These are phyloP conservation scores for Endotrypanum monterogeii DNA, from an alignment of 208 protist species.

Conservation along the genomic window DNA sequence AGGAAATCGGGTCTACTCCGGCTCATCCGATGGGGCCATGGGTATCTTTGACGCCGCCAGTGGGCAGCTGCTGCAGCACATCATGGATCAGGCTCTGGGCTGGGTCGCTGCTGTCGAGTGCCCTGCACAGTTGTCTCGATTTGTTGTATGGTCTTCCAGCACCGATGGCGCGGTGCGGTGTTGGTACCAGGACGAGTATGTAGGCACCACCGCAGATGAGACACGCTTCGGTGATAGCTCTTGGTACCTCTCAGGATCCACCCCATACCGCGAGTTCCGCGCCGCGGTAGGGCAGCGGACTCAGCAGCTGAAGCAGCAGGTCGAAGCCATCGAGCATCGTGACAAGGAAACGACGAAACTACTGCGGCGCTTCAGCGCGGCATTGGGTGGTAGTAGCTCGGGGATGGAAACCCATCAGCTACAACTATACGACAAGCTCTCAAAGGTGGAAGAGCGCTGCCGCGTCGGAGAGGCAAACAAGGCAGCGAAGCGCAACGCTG, in stretches of 20 bases:
- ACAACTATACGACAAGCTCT: slow-evolving; percentile 48
- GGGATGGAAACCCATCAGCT: slow-evolving; percentile 41
- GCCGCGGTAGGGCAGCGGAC: slow-evolving; percentile 49
- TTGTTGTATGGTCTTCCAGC: slow-evolving; percentile 83
- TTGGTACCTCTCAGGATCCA: slow-evolving; percentile 78
- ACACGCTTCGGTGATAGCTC: slow-evolving; percentile 61
- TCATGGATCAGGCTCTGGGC: slow-evolving; percentile 54
- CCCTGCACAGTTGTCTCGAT: slow-evolving; percentile 65
- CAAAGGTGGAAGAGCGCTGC: slow-evolving; percentile 39
- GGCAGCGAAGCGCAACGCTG: slow-evolving; percentile 29
- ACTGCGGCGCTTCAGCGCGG: slow-evolving; percentile 46
- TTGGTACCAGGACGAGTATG: slow-evolving; percentile 90
- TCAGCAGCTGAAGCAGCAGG: slow-evolving; percentile 49
- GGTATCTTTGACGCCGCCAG: slow-evolving; percentile 54
- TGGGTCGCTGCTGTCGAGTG: slow-evolving; percentile 56
- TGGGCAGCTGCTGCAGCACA: slow-evolving; percentile 52
- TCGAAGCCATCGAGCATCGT: slow-evolving; percentile 30
- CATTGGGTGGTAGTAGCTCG: slow-evolving; percentile 34
- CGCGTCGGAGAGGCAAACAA: slow-evolving; percentile 33
- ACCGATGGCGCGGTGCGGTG: slow-evolving; percentile 69
- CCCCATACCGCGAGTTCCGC: slow-evolving; percentile 82
- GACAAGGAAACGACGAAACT: slow-evolving; percentile 47
- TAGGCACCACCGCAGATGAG: slow-evolving; percentile 54
- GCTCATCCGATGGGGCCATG: slow-evolving; percentile 71
- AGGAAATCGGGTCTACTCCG: slow-evolving; percentile 73